A percentile compares a stretch with the other conserved stretches of the same genome.
Conservation (phyloP, 345 rosid genomes). For the Gossypium stocksii region DNA sequence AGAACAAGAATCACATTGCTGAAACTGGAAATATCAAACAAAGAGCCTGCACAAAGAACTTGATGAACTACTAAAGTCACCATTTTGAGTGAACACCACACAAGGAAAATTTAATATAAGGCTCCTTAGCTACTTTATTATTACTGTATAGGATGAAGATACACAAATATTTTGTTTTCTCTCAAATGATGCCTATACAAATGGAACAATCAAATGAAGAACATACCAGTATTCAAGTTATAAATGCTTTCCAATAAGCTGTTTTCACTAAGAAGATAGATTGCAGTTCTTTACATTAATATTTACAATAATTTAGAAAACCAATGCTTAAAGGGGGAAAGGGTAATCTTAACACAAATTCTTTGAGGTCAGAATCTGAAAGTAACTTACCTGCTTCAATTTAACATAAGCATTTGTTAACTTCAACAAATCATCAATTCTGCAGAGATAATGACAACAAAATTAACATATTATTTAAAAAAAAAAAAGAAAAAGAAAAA, state of each 20-base stretch:
- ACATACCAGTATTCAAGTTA: neutral
- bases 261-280: neutral
- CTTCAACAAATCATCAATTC: constrained; percentile 36
- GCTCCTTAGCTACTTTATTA: too few relatives aligned
- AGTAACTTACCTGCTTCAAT: constrained; percentile 27
- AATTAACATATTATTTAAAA: neutral
- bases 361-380: constrained; percentile 29
- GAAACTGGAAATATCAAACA: neutral
- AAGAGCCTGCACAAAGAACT: neutral
- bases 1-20: neutral
- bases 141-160: too few relatives aligned
- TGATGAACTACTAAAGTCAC: neutral
- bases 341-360: neutral
- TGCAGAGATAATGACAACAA: constrained; percentile 17
- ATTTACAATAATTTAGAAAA: neutral
- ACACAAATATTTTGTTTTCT: neutral
- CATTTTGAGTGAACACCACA: neutral
- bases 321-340: neutral
- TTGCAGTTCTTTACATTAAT: neutral
- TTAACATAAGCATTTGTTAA: constrained; percentile 30
- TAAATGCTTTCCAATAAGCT: neutral
- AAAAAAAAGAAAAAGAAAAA: neutral
- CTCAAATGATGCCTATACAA: neutral
- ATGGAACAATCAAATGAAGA: neutral
- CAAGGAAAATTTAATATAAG: too few relatives aligned